Percentiles rank a stretch among this genome's conserved stretches.
These are phyloP conservation scores for Phytophthora nicotianae DNA, from an alignment of 352 stramenopile genomes.

Conservation along the genomic window DNA sequence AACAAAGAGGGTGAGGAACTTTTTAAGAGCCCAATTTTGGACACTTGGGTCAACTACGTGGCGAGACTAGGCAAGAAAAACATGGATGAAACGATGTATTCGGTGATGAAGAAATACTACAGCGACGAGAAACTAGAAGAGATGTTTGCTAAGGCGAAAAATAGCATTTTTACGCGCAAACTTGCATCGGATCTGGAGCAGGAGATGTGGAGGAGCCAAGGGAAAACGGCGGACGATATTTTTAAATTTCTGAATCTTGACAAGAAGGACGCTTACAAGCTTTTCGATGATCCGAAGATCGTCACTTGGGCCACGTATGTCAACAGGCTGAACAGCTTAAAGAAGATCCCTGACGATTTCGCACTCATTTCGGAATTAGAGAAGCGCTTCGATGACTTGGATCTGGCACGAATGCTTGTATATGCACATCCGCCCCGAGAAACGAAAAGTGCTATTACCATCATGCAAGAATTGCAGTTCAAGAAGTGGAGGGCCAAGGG, in stretches of 20 bases:
- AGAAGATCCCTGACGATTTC: not conserved
- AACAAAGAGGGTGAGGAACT: not conserved
- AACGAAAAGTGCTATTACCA: not conserved
- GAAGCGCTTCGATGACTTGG: not conserved
- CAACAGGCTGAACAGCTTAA: not conserved
- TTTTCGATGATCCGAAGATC: not conserved
- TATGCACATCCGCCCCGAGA: not conserved
- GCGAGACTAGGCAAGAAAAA: not conserved
- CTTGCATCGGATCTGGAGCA: not conserved
- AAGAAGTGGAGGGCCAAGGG: slow-evolving; percentile 1
- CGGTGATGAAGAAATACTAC: not conserved
- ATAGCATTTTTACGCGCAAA: not conserved
- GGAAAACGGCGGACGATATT: not conserved
- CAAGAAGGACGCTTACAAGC: too few species aligned
- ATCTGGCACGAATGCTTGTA: not conserved
- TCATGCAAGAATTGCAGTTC: slow-evolving; percentile 1
- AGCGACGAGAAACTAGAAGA: not conserved
- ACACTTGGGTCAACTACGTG: not conserved
- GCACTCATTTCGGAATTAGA: not conserved
- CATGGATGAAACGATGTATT: not conserved
- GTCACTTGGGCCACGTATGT: not conserved
- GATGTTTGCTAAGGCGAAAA: not conserved
- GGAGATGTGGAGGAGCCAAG: not conserved
- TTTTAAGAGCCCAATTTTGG: not conserved
- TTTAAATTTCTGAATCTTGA: not conserved